phyloP scores from a whole-genome alignment of 805 yeast species.

The Diddensiella caesifluorescens region DNA sequence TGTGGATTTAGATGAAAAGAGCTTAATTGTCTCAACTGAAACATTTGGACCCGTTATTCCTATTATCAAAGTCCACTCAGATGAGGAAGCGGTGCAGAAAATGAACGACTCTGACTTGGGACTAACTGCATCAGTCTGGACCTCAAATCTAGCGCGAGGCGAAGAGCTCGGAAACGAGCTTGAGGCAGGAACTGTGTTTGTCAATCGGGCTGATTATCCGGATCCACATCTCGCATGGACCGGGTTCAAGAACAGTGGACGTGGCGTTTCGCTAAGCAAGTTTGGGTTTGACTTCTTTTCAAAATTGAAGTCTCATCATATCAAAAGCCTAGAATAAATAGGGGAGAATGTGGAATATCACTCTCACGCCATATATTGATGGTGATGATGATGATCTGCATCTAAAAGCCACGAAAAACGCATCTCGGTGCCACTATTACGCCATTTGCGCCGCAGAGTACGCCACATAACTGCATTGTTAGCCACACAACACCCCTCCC shows the following conservation, averaged over 20 bases:
- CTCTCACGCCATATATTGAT: too few species aligned
- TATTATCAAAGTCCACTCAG: slow-evolving; percentile 61
- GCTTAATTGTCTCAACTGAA: slow-evolving; percentile 69
- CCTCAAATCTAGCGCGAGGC: slow-evolving; percentile 62
- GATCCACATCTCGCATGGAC: slow-evolving; percentile 66
- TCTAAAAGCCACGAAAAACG: too few species aligned
- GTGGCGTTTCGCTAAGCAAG: slow-evolving; percentile 66
- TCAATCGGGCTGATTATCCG: slow-evolving; percentile 61
- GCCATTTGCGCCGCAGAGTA: too few species aligned
- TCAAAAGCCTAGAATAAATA: slow-evolving; percentile 19
- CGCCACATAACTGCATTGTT: too few species aligned
- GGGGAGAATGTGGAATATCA: too few species aligned
- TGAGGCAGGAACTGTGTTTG: slow-evolving; percentile 61
- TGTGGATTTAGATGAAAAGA: slow-evolving; percentile 63
- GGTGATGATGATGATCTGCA: too few species aligned
- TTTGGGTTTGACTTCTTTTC: slow-evolving; percentile 47
- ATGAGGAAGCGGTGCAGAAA: slow-evolving; percentile 65
- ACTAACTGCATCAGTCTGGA: slow-evolving; percentile 83
- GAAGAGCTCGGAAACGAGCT: slow-evolving; percentile 55
- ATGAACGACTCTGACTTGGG: slow-evolving; percentile 81
- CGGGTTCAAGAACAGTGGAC: slow-evolving; percentile 66
- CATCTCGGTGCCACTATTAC: too few species aligned
- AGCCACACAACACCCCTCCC: too few species aligned
- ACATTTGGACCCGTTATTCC: slow-evolving; percentile 88
- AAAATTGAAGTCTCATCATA: slow-evolving; percentile 33